Base-by-base conservation (phyloP, 768 basidiomycete genomes). In the Leucocoprinus sp. region DNA sequence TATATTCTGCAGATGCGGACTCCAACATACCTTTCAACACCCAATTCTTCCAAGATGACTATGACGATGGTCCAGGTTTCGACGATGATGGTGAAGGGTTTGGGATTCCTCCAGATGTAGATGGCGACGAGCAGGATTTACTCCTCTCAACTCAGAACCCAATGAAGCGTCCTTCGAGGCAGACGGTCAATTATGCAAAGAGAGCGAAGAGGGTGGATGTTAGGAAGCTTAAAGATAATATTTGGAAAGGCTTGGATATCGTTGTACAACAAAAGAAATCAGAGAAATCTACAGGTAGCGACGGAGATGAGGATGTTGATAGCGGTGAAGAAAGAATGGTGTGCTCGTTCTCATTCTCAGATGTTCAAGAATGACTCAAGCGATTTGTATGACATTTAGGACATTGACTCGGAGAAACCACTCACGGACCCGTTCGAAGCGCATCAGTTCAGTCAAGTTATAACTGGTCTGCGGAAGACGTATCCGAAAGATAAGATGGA, bases 121-220 rank as follows among this genome's bases (percentile, higher is more conserved):
- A 31, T 24, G 67, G 65, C 28, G 84, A 83, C 45, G 93, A 95
- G 52, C 88, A 92, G 48, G 93, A 98, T 60, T 69, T 97, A 12
- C 71, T 93, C 29, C 86, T 87, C 9, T 85, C 78, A 2, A 90
- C 91, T 0, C 81, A 88, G 54, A 71, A 71, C 37, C 78, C 80
- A 55, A 76, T 81, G 27, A 80, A 88, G 42, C 84, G 90, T 8
- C 81, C 88, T 29, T 71, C 81, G 54, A 93, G 92, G 5, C 87
- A 96, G 58, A 76, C 78, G 42, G 91, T 99, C 53, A 90, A 92
- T 52, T 98, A 96, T 58, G 84, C 93, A 1, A 93, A 93, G 65
- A 79, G 86, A 28, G 96, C 95, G 2, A 99, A 97, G 67, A 71
- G 95, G 33, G 95, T 99, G 17, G 96, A 98, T 58, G 95, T 99